Conservation (phyloP, 257 asterid species). For the Vinca minor region DNA sequence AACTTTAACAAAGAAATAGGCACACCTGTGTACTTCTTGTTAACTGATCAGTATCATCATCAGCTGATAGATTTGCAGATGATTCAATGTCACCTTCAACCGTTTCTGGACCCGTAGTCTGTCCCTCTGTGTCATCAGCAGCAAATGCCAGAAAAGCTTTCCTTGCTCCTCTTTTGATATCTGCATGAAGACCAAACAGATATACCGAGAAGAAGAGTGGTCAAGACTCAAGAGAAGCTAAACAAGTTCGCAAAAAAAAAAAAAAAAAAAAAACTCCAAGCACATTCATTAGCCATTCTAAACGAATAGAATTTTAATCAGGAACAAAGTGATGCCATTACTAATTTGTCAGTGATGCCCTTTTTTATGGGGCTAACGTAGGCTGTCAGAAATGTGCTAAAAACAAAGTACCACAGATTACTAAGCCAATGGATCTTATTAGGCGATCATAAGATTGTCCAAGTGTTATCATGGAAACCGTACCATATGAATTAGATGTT, state of each 20-base stretch:
- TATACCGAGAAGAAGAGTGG: not conserved
- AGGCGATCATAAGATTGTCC: not conserved
- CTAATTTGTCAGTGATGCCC: not conserved
- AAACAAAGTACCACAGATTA: not conserved
- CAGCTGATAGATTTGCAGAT: conserved; percentile 31
- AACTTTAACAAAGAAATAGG: conserved; percentile 7
- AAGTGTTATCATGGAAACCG: not conserved
- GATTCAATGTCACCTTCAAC: conserved; percentile 40
- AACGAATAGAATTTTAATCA: not conserved
- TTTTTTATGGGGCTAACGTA: not conserved
- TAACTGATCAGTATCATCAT: conserved; percentile 33
- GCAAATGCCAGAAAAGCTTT: conserved; percentile 74
- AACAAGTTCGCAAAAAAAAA: too few species aligned
- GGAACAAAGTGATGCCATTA: not conserved
- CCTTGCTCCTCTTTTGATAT: conserved; percentile 70
- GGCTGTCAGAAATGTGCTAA: not conserved
- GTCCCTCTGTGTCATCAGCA: conserved; percentile 25
- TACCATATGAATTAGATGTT: conserved; percentile 56
- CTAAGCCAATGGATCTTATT: not conserved
- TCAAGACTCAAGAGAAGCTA: not conserved
- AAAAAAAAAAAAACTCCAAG: too few species aligned
- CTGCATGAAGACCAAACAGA: conserved; percentile 35
- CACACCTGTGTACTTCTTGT: conserved; percentile 67
- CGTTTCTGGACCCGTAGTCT: conserved; percentile 23
- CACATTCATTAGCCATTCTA: not conserved